A percentile compares a stretch with the other conserved stretches of the same genome.
phyloP scores from a whole-genome alignment of 805 yeast species.

The Lipomyces kockii region DNA sequence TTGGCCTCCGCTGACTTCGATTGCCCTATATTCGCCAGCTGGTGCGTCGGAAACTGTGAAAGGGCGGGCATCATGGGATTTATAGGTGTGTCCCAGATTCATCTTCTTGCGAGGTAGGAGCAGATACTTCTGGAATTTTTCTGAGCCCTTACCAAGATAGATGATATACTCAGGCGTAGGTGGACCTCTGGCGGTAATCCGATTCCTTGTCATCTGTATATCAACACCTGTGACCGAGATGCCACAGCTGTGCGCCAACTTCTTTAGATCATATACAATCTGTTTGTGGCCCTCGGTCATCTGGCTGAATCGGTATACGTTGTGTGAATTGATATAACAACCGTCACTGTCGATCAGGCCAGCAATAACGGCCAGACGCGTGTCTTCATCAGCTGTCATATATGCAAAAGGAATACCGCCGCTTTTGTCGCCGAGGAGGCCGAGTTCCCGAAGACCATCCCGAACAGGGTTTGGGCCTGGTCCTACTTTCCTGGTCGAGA shows the following conservation, averaged over 20 bases:
- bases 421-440: neutral
- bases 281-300: neutral
- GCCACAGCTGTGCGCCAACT: neutral
- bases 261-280: too few relatives aligned
- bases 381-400: neutral
- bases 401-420: neutral
- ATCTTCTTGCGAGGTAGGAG: too few relatives aligned
- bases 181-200: too few relatives aligned
- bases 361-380: neutral
- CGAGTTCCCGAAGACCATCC: neutral
- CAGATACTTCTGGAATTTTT: too few relatives aligned
- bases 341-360: neutral
- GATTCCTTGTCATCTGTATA: too few relatives aligned
- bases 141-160: too few relatives aligned
- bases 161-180: too few relatives aligned
- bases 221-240: neutral
- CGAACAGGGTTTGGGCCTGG: neutral
- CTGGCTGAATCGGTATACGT: neutral
- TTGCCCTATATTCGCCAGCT: too few relatives aligned
- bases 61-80: too few relatives aligned
- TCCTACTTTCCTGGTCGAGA: neutral
- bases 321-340: neutral
- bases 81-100: too few relatives aligned
- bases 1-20: too few relatives aligned
- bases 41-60: too few relatives aligned